A percentile compares a stretch with the other conserved stretches of the same genome.
Conservation (phyloP, 805 yeast genomes). For the Ogataea pilisensis region DNA sequence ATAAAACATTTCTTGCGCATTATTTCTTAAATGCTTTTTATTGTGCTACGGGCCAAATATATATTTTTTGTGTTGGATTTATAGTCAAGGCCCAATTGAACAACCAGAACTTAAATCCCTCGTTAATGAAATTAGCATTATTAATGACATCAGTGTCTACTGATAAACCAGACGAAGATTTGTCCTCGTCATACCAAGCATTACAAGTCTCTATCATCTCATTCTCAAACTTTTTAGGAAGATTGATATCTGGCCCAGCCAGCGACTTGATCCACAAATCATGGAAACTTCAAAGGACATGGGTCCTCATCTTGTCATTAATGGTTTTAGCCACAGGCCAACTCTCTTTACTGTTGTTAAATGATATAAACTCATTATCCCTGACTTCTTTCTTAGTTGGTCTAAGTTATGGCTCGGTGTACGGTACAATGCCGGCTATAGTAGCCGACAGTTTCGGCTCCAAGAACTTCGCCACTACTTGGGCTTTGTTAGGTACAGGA, state of each 20-base stretch:
- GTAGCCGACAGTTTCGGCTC: slow-evolving; percentile 73
- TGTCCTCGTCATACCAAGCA: slow-evolving; percentile 54
- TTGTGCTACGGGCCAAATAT: slow-evolving; percentile 67
- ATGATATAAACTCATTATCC: slow-evolving; percentile 41
- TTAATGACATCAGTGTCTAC: slow-evolving; percentile 4
- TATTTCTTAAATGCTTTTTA: slow-evolving; percentile 51
- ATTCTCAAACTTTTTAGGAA: slow-evolving; percentile 58
- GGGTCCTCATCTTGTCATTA: slow-evolving; percentile 53
- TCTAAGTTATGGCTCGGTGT: slow-evolving; percentile 61
- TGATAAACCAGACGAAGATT: slow-evolving; percentile 22
- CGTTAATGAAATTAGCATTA: slow-evolving; percentile 4
- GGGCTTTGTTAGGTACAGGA: slow-evolving; percentile 75
- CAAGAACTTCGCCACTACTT: slow-evolving; percentile 61
- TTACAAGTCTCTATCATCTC: slow-evolving; percentile 68
- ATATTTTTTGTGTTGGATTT: slow-evolving; percentile 71
- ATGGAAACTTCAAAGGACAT: slow-evolving; percentile 53
- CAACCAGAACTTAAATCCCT: slow-evolving; percentile 16
- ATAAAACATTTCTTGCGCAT: slow-evolving; percentile 44
- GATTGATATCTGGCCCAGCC: slow-evolving; percentile 59
- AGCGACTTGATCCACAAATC: slow-evolving; percentile 57
- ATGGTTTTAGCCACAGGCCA: slow-evolving; percentile 36
- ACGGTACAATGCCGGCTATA: slow-evolving; percentile 73
- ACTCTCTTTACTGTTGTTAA: slow-evolving; percentile 31
- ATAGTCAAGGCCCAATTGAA: slow-evolving; percentile 49
- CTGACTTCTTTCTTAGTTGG: slow-evolving; percentile 56